Percentiles rank a stretch among this genome's conserved stretches.
phyloP scores from a whole-genome alignment of 805 yeast species.

The Cyberlindnera petersonii region DNA sequence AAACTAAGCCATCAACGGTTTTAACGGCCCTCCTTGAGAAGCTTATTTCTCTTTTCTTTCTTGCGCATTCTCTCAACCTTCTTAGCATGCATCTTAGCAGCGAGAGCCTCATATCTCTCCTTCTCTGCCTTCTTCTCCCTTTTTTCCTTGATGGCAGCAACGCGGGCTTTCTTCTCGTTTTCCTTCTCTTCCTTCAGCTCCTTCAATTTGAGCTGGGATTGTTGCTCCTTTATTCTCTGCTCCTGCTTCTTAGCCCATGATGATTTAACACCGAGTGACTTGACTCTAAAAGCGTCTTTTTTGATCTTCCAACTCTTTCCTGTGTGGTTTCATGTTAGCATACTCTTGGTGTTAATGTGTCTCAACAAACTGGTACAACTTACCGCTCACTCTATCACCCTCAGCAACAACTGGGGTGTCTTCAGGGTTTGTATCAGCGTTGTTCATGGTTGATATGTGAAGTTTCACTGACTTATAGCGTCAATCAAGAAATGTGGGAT shows the following conservation, averaged over 20 bases:
- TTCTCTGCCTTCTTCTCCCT: slow-evolving; percentile 80
- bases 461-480: background rate
- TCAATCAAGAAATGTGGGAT: too few species aligned
- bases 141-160: slow-evolving; percentile 63
- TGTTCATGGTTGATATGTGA: too few species aligned
- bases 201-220: slow-evolving; percentile 62
- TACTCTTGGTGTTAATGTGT: background rate
- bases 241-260: slow-evolving; percentile 67
- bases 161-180: slow-evolving; percentile 47
- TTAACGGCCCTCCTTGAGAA: slow-evolving; percentile 77
- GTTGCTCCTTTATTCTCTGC: slow-evolving; percentile 60
- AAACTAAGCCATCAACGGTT: background rate
- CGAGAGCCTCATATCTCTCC: slow-evolving; percentile 80
- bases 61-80: slow-evolving; percentile 84
- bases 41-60: slow-evolving; percentile 92
- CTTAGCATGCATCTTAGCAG: slow-evolving; percentile 87
- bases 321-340: slow-evolving; percentile 6
- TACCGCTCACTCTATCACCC: slow-evolving; percentile 28
- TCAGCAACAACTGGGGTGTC: slow-evolving; percentile 2
- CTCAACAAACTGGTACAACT: background rate
- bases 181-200: slow-evolving; percentile 79
- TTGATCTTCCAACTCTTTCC: slow-evolving; percentile 72
- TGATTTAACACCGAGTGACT: slow-evolving; percentile 47
- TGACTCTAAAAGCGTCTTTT: slow-evolving; percentile 65
- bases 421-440: background rate